phyloP scores from a whole-genome alignment of 2,329 filamentous ascomycete species.

The Aureobasidium leucospermi region DNA sequence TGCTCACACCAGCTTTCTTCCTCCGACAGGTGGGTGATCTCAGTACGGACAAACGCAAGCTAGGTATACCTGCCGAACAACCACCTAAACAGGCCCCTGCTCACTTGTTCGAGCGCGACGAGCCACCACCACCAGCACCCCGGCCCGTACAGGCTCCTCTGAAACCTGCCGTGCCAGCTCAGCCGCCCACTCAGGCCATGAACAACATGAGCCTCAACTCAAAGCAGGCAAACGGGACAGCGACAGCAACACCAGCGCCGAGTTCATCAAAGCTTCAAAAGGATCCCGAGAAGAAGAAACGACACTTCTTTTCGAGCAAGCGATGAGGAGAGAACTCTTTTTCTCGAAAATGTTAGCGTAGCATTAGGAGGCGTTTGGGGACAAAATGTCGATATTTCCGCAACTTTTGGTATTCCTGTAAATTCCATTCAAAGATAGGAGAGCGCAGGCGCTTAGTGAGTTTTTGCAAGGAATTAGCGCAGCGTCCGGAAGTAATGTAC shows the following conservation, averaged over 20 bases:
- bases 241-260: constrained; percentile 23
- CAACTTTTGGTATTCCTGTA: neutral
- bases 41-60: constrained; percentile 62
- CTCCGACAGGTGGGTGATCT: constrained; percentile 76
- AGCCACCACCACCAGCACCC: constrained; percentile 25
- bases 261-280: constrained; percentile 46
- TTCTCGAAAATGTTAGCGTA: constrained; percentile 3
- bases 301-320: constrained; percentile 44
- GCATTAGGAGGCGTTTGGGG: constrained; percentile 5
- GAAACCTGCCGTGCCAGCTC: constrained; percentile 17
- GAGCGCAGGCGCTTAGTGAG: neutral
- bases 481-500: neutral
- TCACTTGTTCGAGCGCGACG: constrained; percentile 72
- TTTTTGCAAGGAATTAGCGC: neutral
- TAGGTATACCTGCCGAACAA: constrained; percentile 74
- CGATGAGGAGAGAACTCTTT: constrained; percentile 13
- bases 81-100: constrained; percentile 76
- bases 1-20: constrained; percentile 80
- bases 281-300: constrained; percentile 49
- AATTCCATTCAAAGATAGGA: neutral
- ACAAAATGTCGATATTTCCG: neutral
- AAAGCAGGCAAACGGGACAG: constrained; percentile 25
- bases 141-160: constrained; percentile 25
- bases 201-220: constrained; percentile 45
- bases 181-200: constrained; percentile 50